A percentile compares a stretch with the other conserved stretches of the same genome.
Evolutionary conservation across 2,329 filamentous ascomycete species (phyloP).

Genomic region (Bretziella fagacearum): DNA sequence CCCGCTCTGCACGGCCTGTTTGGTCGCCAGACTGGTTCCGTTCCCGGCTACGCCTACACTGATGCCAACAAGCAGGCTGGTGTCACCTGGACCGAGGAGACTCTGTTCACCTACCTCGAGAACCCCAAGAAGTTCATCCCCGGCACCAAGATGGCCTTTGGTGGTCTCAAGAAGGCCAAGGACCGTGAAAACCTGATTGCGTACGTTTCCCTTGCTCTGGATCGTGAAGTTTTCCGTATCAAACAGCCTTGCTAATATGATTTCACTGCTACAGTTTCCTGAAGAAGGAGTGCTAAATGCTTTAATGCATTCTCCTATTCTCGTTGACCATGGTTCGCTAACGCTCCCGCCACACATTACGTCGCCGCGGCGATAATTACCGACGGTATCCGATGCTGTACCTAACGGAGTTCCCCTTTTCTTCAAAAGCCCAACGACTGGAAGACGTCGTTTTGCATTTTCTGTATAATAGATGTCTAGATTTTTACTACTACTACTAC

Average conservation of each 20-base stretch:
- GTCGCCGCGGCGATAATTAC: slow-evolving; percentile 2
- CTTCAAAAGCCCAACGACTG: slow-evolving; percentile 1
- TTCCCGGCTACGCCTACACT: slow-evolving; percentile 91
- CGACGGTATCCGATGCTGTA: not conserved
- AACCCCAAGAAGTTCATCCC: slow-evolving; percentile 99
- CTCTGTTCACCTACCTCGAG: slow-evolving; percentile 95
- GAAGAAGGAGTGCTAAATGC: slow-evolving; percentile 14
- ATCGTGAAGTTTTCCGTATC: not conserved
- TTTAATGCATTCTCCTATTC: no score
- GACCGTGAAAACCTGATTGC: slow-evolving; percentile 98
- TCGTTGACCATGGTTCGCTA: no score
- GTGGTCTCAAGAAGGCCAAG: slow-evolving; percentile 99
- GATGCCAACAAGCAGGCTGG: slow-evolving; percentile 99
- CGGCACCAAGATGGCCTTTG: slow-evolving; percentile 99
- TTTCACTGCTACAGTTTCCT: slow-evolving; percentile 10
- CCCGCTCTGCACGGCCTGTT: slow-evolving; percentile 95
- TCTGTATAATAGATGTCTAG: slow-evolving; percentile 16
- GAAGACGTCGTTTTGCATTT: not conserved
- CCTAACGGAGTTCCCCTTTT: slow-evolving; percentile 7
- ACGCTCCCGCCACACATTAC: not conserved
- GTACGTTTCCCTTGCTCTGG: slow-evolving; percentile 37
- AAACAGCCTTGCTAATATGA: slow-evolving; percentile 18
- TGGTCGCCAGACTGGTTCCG: slow-evolving; percentile 82
- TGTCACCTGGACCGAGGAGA: slow-evolving; percentile 70
- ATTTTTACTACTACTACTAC: slow-evolving; percentile 11